A percentile compares a stretch with the other conserved stretches of the same genome.
phyloP scores from a whole-genome alignment of 352 stramenopile genomes.

The Pythium brassicae region DNA sequence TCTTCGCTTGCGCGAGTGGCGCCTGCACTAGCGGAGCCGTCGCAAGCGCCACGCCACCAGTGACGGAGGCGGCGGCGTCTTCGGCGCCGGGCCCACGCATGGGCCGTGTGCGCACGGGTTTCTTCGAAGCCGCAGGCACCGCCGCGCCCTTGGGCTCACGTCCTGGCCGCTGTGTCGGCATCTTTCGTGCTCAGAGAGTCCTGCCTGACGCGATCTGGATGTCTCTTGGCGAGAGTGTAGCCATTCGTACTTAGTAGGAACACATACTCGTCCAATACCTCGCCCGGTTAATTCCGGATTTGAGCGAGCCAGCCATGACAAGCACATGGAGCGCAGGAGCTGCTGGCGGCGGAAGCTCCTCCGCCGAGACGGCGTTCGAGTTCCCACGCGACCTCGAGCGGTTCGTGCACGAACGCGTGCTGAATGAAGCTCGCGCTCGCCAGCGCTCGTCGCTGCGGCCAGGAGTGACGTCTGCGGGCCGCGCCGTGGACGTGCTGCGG shows the following conservation, averaged over 20 bases:
- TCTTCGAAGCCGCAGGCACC: constrained; percentile 35
- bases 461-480: constrained; percentile 25
- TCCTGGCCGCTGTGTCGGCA: too few relatives aligned
- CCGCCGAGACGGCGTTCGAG: constrained; percentile 27
- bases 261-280: too few relatives aligned
- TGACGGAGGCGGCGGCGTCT: constrained; percentile 3
- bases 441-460: constrained; percentile 47
- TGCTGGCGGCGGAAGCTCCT: too few relatives aligned
- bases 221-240: too few relatives aligned
- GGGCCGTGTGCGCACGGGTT: constrained; percentile 50
- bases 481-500: constrained; percentile 34
- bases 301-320: too few relatives aligned
- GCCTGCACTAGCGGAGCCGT: constrained; percentile 4
- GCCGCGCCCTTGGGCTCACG: constrained; percentile 11
- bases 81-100: constrained; percentile 41
- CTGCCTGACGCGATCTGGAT: too few relatives aligned
- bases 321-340: too few relatives aligned
- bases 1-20: constrained; percentile 32
- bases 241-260: too few relatives aligned
- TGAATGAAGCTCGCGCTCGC: constrained; percentile 14
- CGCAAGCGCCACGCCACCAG: not conserved
- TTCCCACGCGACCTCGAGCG: constrained; percentile 49
- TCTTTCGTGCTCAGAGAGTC: too few relatives aligned
- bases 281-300: too few relatives aligned
- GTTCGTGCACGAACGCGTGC: constrained; percentile 38